Conservation (phyloP, 1,139 yeast species). For the Blastobotrys ciferrii region DNA sequence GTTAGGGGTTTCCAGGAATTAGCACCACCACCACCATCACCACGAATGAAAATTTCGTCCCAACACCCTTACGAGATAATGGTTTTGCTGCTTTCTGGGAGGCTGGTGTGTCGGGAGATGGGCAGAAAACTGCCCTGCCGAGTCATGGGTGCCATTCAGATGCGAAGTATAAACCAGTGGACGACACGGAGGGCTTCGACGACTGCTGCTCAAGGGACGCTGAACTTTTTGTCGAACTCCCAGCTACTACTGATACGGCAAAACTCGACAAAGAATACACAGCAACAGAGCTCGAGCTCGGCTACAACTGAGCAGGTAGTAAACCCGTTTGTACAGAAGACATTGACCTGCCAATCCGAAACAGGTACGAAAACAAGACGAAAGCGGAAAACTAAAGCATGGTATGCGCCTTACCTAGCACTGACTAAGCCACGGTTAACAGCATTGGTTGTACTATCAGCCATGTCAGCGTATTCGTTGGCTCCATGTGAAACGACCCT, state of each 20-base stretch:
- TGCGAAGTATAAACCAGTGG: not conserved
- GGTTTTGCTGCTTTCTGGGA: not conserved
- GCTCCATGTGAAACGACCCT: conserved; percentile 80
- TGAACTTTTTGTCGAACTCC: conserved; percentile 1
- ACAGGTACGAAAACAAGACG: conserved; percentile 14
- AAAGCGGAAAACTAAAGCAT: conserved; percentile 10
- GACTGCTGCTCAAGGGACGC: not conserved
- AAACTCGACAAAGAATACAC: not conserved
- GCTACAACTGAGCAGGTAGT: not conserved
- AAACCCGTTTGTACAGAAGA: conserved; percentile 10
- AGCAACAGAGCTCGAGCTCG: not conserved
- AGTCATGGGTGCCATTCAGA: not conserved
- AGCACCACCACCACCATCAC: not conserved
- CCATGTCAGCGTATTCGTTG: conserved; percentile 90
- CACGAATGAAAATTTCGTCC: not conserved
- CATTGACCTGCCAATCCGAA: conserved; percentile 30
- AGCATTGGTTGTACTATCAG: conserved; percentile 80
- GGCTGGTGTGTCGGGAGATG: not conserved
- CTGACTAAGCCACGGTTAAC: conserved; percentile 88
- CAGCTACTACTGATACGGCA: conserved; percentile 1
- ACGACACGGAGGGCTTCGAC: not conserved
- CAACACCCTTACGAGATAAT: not conserved
- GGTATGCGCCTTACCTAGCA: conserved; percentile 52
- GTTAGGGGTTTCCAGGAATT: not conserved
- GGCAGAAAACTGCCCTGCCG: not conserved